Evolutionary conservation across 148 eudicot genomes (phyloP), one percentile per base, ranked within the genome.

Genomic region (Chenopodium formosanum): DNA sequence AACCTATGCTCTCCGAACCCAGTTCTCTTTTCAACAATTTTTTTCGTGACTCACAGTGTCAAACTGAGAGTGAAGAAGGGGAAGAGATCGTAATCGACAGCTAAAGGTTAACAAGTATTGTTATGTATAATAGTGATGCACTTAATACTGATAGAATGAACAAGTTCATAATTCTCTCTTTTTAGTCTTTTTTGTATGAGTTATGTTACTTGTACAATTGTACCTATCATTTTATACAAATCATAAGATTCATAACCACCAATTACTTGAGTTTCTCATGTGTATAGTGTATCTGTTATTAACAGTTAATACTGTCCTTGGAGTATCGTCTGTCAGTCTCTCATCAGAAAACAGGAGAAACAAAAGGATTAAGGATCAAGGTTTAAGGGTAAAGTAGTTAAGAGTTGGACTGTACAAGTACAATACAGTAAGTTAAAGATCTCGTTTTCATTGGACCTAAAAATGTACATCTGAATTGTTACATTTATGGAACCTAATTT

Each of bases 11-110:
- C 50, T 50, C 81, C 44, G 16, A 48, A 67, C 50, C 27, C 40
- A 52, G n/a, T 60, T 48, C 17, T 72, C 62, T 44, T 67, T 73
- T 12, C 70, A 66, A 46, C 78, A 83, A 65, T 52, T 72, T 82
- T 82, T 40, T 40, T 0, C 5, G 8, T 40, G 44, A 40, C 8
- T 40, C 44, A 6, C 40, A 10, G 16, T 10, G 56, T 52, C 56
- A 37, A 20, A 13, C 66, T 44, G 66, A 63, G 48, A 29, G 20
- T 65, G 9, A 60, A 29, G 11, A 1, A 56, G 16, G 70, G n/a
- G 48, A 63, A 17, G 63, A 37, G 7, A 63, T 53, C 29, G 48
- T 70, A 64, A 46, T 11, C 31, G 34, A 32, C 52, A 31, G 44
- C 44, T 40, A 40, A 40, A 40, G 44, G 44, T 6, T 40, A 5